A percentile compares a stretch with the other conserved stretches of the same genome.
phyloP scores from a whole-genome alignment of 306 rosid genomes.

The Quercus berberidifolia region DNA sequence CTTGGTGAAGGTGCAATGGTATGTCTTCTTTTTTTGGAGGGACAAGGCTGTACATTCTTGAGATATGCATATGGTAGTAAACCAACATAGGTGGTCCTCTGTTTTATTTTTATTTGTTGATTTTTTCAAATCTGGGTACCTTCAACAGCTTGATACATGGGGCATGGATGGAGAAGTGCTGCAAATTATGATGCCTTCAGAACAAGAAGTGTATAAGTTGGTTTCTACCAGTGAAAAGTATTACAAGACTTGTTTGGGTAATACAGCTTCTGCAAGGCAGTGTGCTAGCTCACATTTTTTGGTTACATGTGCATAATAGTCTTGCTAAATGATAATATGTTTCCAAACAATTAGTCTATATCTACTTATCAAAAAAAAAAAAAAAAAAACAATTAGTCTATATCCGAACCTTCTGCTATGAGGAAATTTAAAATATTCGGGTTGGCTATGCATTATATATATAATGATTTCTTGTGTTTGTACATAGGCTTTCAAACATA shows the following conservation, averaged over 20 bases:
- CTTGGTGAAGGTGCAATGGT: slow-evolving; percentile 91
- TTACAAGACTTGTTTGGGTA: slow-evolving; percentile 53
- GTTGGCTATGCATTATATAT: not conserved
- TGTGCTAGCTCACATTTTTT: not conserved
- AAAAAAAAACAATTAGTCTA: not conserved
- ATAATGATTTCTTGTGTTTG: not conserved
- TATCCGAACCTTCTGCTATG: not conserved
- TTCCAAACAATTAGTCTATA: not conserved
- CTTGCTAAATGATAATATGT: not conserved
- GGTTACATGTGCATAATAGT: not conserved
- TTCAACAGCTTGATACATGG: slow-evolving; percentile 64
- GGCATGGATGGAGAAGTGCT: slow-evolving; percentile 81
- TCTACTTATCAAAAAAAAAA: too few relatives aligned
- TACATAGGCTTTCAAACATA: not conserved
- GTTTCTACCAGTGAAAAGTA: slow-evolving; percentile 60
- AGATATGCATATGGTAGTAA: slow-evolving; percentile 4
- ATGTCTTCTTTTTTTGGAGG: slow-evolving; percentile 23
- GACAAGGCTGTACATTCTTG: slow-evolving; percentile 14
- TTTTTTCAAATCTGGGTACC: slow-evolving; percentile 6
- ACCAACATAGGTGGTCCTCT: not conserved
- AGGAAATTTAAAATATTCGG: too few relatives aligned
- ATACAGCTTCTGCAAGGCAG: not conserved
- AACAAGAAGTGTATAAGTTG: slow-evolving; percentile 57
- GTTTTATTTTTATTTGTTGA: not conserved
- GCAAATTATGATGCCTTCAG: slow-evolving; percentile 61